Evolutionary conservation across 1,284 basidiomycete genomes (phyloP), one percentile per base, ranked within the genome.

Genomic region (Ceratobasidium sp.): DNA sequence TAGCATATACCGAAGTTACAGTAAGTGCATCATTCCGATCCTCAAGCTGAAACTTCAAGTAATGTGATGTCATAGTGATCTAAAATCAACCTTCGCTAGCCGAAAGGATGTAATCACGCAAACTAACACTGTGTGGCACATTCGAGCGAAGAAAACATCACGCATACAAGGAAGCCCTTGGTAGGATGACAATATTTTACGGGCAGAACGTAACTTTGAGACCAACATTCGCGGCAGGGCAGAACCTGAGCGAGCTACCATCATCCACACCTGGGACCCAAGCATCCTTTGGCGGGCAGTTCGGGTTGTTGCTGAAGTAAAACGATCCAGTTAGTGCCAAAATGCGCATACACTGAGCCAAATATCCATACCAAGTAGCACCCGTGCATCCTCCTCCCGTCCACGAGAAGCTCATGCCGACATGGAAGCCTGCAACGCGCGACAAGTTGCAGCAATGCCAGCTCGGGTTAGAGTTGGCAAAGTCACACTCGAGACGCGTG

Each of bases 401-500:
- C 69, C 54, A 73, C 23, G 69, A 63, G 56, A 73, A 63, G 28
- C 56, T 49, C 69, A 73, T 73, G 23, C 69, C 69, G 26, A 73
- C 42, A 20, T 73, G 56, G 58, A 73, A 73, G 5, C 54, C 45
- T 17, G 56, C 69, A 4, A 63, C 58, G 31, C 58, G 69, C 2
- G 58, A 73, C 42, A 73, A 20, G 33, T 73, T 73, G 56, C 42
- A 61, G 58, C 58, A 73, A n/a, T 73, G 69, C 69, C 56, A 73
- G 31, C 54, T 49, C 31, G 56, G 42, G 56, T 73, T 73, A 4
- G 58, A 2, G 58, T 63, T 73, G 45, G 58, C 68, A 73, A 73
- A 73, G 69, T 73, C 58, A 26, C 58, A 73, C 39, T 73, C 58
- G 26, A 61, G 58, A 20, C 69, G 58, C 28, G 69, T 63, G 58